These are phyloP conservation scores for Zymoseptoria passerinii DNA, from an alignment of 2,329 filamentous ascomycete species.

Conservation along the genomic window DNA sequence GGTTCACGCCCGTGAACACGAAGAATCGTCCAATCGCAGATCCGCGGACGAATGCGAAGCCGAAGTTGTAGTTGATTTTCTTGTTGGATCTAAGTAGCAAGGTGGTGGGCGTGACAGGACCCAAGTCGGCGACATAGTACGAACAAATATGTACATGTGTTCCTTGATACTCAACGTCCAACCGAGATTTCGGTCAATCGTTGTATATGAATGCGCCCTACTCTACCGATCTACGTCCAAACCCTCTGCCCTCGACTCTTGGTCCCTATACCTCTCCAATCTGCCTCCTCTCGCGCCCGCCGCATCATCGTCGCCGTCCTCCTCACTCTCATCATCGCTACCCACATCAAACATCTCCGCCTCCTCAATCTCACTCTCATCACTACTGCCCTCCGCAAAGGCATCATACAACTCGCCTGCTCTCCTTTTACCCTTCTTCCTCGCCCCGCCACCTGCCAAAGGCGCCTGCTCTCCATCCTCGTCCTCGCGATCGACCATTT, in stretches of 20 bases:
- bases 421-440: constrained; percentile 40
- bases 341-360: constrained; percentile 24
- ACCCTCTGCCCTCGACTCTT: constrained; percentile 6
- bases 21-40: constrained; percentile 14
- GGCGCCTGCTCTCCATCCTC: constrained; percentile 31
- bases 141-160: neutral
- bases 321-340: constrained; percentile 18
- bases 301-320: constrained; percentile 10
- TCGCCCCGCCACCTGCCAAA: constrained; percentile 29
- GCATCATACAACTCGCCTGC: constrained; percentile 95
- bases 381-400: constrained; percentile 87
- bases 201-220: neutral
- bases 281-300: constrained; percentile 8
- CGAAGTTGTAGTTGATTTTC: constrained; percentile 4
- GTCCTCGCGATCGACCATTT: constrained; percentile 80
- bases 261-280: constrained; percentile 11
- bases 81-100: no score
- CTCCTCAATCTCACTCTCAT: constrained; percentile 59
- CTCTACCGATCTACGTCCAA: neutral
- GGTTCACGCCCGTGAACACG: constrained; percentile 11
- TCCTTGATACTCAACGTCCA: neutral
- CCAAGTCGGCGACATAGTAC: neutral
- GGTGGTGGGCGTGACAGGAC: neutral
- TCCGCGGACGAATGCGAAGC: constrained; percentile 11
- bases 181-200: no score